These are phyloP conservation scores for Phaffia tasmanica DNA, from an alignment of 768 basidiomycete species.

Conservation along the genomic window DNA sequence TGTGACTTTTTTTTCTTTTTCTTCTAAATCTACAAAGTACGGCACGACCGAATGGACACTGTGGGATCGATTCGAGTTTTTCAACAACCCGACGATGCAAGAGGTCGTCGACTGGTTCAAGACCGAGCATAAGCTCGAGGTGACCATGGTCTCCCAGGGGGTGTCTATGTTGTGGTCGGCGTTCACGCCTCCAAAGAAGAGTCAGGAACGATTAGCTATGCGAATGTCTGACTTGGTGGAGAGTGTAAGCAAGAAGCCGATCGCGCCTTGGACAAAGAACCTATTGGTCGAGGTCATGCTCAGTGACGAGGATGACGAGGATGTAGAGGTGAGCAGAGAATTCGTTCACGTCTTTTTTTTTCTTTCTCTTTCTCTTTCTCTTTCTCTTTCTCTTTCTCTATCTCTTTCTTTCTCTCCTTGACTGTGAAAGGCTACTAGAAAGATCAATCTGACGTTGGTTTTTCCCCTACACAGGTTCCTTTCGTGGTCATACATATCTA, in stretches of 20 bases:
- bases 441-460: background rate
- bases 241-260: conserved; percentile 84
- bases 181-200: conserved; percentile 88
- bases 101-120: conserved; percentile 78
- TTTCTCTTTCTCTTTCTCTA: background rate
- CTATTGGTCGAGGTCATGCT: conserved; percentile 91
- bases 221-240: conserved; percentile 85
- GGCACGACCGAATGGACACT: conserved; percentile 84
- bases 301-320: conserved; percentile 74
- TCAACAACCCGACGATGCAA: conserved; percentile 73
- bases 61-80: conserved; percentile 94
- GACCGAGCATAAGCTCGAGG: conserved; percentile 65
- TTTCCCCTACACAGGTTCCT: conserved; percentile 5
- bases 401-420: too few species aligned
- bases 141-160: conserved; percentile 93
- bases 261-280: conserved; percentile 69
- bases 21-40: conserved; percentile 43
- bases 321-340: conserved; percentile 23
- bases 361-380: background rate
- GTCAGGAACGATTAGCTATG: conserved; percentile 76
- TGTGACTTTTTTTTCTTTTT: background rate
- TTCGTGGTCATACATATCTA: conserved; percentile 24
- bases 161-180: conserved; percentile 97
- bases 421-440: too few species aligned
- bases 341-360: too few species aligned